Evolutionary conservation across 2,329 filamentous ascomycete species (phyloP).

Genomic region (Epichloe festucae): DNA sequence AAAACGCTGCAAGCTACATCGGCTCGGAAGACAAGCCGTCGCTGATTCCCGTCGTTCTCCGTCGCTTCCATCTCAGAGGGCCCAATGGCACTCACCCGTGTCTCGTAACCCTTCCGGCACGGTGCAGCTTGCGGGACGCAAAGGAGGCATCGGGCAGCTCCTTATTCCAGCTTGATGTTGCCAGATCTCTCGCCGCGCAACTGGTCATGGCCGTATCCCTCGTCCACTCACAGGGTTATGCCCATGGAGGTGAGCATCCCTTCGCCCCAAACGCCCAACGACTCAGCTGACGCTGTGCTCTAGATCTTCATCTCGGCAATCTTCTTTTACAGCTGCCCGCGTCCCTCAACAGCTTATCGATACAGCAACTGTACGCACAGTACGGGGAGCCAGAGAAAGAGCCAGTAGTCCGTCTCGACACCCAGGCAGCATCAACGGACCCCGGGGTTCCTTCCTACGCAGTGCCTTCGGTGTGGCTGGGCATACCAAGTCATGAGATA

Average conservation of each 20-base stretch:
- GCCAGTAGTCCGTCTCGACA: constrained; percentile 10
- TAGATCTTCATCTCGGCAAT: constrained; percentile 23
- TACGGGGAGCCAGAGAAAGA: constrained; percentile 13
- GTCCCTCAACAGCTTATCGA: constrained; percentile 11
- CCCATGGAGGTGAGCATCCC: constrained; percentile 11
- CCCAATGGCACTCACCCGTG: constrained; percentile 15
- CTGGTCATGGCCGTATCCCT: constrained; percentile 18
- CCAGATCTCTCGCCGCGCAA: constrained; percentile 5
- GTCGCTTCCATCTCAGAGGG: constrained; percentile 9
- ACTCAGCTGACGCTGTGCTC: neutral
- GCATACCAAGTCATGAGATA: neutral
- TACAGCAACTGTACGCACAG: constrained; percentile 14
- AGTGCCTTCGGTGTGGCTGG: neutral
- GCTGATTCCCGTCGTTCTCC: constrained; percentile 11
- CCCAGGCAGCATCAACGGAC: constrained; percentile 4
- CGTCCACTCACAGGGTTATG: neutral
- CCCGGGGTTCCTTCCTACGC: constrained; percentile 1
- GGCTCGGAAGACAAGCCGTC: neutral
- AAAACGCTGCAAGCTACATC: too few species aligned
- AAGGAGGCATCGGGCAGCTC: constrained; percentile 7
- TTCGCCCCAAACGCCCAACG: too few species aligned
- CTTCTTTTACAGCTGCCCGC: constrained; percentile 18
- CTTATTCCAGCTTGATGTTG: constrained; percentile 3
- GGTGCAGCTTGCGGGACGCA: constrained; percentile 14
- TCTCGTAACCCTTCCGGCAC: constrained; percentile 14